These are phyloP conservation scores for Cryptosporidium meleagridis DNA, from an alignment of 169 alveolate genomes.

Conservation along the genomic window DNA sequence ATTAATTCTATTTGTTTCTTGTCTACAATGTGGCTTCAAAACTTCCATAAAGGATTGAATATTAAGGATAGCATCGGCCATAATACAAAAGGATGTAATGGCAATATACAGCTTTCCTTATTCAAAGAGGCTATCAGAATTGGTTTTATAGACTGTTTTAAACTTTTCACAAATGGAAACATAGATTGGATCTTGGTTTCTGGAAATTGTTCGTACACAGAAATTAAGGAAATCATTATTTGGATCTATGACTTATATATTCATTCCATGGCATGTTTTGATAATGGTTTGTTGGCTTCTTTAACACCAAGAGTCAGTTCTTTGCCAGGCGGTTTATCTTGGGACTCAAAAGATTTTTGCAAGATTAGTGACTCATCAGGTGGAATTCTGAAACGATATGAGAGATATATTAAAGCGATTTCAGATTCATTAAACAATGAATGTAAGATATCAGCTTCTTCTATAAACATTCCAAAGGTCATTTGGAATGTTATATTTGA, in stretches of 20 bases:
- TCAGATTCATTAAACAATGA: not conserved
- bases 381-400: not conserved
- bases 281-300: not conserved
- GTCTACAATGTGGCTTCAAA: conserved; percentile 16
- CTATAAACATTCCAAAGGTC: conserved; percentile 2
- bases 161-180: conserved; percentile 46
- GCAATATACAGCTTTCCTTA: not conserved
- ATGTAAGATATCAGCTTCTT: not conserved
- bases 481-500: conserved; percentile 65
- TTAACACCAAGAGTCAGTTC: not conserved
- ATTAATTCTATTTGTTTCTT: conserved; percentile 4
- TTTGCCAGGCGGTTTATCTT: not conserved
- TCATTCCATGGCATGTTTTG: conserved; percentile 4
- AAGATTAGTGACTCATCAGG: not conserved
- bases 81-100: not conserved
- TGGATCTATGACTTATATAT: conserved; percentile 44
- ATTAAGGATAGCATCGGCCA: no score
- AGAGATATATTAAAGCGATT: not conserved
- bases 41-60: not conserved
- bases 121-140: not conserved
- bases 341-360: not conserved
- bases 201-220: conserved; percentile 16
- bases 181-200: conserved; percentile 63
- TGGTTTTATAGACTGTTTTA: conserved; percentile 39
- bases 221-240: conserved; percentile 33